These are phyloP conservation scores for Sarocladiaceae sp. DNA, from an alignment of 2,329 filamentous ascomycete genomes.

Conservation along the genomic window DNA sequence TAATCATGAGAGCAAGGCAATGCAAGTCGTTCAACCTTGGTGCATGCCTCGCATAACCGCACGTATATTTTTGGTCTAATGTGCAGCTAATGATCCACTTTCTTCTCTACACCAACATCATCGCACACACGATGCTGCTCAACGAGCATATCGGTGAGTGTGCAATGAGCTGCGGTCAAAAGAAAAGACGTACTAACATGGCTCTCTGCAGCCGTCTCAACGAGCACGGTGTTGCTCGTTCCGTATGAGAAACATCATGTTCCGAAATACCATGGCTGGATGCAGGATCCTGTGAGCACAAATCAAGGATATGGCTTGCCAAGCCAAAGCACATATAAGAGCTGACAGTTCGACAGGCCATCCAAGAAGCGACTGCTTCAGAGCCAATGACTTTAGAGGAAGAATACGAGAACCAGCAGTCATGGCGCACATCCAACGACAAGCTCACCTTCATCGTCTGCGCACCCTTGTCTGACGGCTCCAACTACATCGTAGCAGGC, in stretches of 20 bases:
- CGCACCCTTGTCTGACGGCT: constrained; percentile 32
- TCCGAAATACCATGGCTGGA: constrained; percentile 80
- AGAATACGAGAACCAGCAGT: constrained; percentile 87
- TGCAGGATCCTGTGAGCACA: constrained; percentile 68
- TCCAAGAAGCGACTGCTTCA: constrained; percentile 82
- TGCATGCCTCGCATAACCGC: no score
- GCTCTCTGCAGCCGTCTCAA: constrained; percentile 55
- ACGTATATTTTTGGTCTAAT: no score
- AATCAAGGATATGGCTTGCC: not conserved
- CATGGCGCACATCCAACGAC: constrained; percentile 76
- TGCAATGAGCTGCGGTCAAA: fast-evolving
- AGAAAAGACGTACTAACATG: no score
- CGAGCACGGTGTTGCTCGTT: constrained; percentile 66
- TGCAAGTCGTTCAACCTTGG: no score
- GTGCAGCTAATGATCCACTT: not conserved
- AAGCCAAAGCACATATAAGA: not conserved
- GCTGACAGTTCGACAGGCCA: constrained; percentile 47
- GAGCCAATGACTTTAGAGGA: constrained; percentile 75
- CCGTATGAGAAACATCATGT: constrained; percentile 84
- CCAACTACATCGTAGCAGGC: constrained; percentile 24
- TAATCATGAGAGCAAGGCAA: no score
- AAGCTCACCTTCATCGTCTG: constrained; percentile 93
- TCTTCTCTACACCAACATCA: not conserved
- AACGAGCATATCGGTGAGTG: constrained; percentile 39
- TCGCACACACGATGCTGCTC: constrained; percentile 32